These are phyloP conservation scores for Penicillium sp. DNA, from an alignment of 2,329 filamentous ascomycete genomes.

Conservation along the genomic window DNA sequence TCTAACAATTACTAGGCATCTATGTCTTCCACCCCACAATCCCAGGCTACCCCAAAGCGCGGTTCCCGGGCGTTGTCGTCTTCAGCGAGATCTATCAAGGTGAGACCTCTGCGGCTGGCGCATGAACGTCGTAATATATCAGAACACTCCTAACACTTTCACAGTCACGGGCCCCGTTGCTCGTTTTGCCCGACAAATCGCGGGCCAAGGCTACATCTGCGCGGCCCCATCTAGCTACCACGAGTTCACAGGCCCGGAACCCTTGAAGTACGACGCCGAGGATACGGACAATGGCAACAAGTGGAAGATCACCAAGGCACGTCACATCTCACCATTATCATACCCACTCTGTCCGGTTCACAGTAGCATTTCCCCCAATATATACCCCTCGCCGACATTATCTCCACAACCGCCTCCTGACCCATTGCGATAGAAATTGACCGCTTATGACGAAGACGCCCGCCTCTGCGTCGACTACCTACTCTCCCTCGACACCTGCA, in stretches of 20 bases:
- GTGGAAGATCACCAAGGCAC: conserved; percentile 77
- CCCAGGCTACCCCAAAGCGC: conserved; percentile 81
- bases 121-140: background rate
- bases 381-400: background rate
- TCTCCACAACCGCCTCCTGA: background rate
- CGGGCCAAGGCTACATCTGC: conserved; percentile 89
- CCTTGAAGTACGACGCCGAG: conserved; percentile 79
- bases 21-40: conserved; percentile 86
- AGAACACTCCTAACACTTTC: background rate
- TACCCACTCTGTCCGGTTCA: background rate
- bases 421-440: conserved; percentile 59
- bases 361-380: background rate
- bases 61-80: conserved; percentile 81
- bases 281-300: conserved; percentile 86
- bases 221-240: conserved; percentile 89
- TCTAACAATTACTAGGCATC: conserved; percentile 59
- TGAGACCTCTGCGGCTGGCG: conserved; percentile 35
- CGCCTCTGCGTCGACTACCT: conserved; percentile 67
- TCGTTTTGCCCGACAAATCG: conserved; percentile 87
- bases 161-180: conserved; percentile 85
- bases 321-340: background rate
- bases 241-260: conserved; percentile 82
- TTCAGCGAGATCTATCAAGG: conserved; percentile 97
- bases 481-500: conserved; percentile 72
- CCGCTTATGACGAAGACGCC: conserved; percentile 82